These are phyloP conservation scores for Agaricus sinodeliciosus DNA, from an alignment of 768 basidiomycete genomes.

Conservation along the genomic window DNA sequence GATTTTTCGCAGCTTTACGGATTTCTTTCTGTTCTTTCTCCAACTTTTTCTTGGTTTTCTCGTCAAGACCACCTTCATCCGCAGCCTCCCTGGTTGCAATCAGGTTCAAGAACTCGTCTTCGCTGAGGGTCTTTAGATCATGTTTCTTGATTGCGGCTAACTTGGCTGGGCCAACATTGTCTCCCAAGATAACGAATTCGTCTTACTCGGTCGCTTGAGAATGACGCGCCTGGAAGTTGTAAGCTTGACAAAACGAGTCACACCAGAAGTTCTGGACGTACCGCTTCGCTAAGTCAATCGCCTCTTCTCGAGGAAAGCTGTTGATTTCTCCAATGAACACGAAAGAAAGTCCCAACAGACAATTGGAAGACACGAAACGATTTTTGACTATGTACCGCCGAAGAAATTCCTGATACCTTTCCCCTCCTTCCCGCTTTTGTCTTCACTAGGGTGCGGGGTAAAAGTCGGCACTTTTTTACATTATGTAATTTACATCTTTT, in stretches of 20 bases:
- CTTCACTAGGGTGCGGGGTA: no score
- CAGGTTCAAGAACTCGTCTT: conserved; percentile 82
- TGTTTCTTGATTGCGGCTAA: conserved; percentile 83
- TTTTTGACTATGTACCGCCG: conserved; percentile 14
- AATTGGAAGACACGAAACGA: conserved; percentile 31
- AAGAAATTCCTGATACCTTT: conserved; percentile 36
- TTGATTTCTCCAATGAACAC: conserved; percentile 94
- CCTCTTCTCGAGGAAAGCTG: conserved; percentile 84
- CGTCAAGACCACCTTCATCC: conserved; percentile 50
- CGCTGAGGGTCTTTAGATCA: conserved; percentile 64
- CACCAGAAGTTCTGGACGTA: conserved; percentile 36
- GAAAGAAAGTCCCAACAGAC: conserved; percentile 80
- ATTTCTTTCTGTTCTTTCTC: conserved; percentile 78
- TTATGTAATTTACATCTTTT: no score
- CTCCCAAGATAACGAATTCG: conserved; percentile 82
- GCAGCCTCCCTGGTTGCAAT: conserved; percentile 67
- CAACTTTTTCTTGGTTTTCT: conserved; percentile 75
- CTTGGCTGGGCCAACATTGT: conserved; percentile 84
- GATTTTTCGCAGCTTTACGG: conserved; percentile 58
- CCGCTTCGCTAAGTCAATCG: conserved; percentile 82
- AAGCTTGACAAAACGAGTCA: background rate
- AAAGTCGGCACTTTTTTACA: no score
- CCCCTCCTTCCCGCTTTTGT: conserved; percentile 18
- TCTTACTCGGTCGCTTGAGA: conserved; percentile 82
- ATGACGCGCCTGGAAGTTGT: conserved; percentile 64